These are phyloP conservation scores for Colletotrichum filicis DNA, from an alignment of 2,329 filamentous ascomycete species.

Conservation along the genomic window DNA sequence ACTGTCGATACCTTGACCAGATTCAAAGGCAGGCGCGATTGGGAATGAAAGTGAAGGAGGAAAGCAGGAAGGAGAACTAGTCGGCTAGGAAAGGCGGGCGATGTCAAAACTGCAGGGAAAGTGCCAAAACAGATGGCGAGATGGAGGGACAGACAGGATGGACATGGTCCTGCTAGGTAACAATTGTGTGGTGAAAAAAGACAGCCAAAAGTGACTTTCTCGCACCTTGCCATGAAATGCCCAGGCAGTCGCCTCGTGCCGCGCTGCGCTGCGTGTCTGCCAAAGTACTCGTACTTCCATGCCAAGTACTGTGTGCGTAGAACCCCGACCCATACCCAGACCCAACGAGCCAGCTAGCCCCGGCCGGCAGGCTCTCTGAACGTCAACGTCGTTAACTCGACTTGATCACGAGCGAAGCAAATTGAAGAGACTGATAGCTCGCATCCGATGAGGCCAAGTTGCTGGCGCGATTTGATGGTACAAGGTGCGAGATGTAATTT, in stretches of 20 bases:
- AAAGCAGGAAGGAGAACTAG: neutral
- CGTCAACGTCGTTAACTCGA: constrained; percentile 29
- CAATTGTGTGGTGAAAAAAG: neutral
- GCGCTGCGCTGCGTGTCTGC: neutral
- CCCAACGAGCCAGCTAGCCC: constrained; percentile 27
- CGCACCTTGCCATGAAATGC: neutral
- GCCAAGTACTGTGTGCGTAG: neutral
- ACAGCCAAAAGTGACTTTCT: neutral
- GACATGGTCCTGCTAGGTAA: neutral
- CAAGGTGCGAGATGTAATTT: neutral
- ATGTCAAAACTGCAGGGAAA: constrained; percentile 6
- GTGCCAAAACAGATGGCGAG: neutral
- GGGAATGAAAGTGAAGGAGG: neutral
- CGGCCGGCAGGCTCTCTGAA: constrained; percentile 31
- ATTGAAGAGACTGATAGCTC: constrained; percentile 15
- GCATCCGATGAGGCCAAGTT: neutral
- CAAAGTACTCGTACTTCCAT: neutral
- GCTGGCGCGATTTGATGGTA: neutral
- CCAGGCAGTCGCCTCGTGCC: neutral
- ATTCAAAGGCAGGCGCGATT: neutral
- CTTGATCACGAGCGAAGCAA: constrained; percentile 12
- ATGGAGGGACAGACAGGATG: neutral
- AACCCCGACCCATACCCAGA: constrained; percentile 5
- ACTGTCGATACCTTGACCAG: neutral
- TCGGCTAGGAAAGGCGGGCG: neutral